Percentiles rank a stretch among this genome's conserved stretches.
Evolutionary conservation across 1,139 yeast species (phyloP).

Genomic region (Suhomyces anneliseae): DNA sequence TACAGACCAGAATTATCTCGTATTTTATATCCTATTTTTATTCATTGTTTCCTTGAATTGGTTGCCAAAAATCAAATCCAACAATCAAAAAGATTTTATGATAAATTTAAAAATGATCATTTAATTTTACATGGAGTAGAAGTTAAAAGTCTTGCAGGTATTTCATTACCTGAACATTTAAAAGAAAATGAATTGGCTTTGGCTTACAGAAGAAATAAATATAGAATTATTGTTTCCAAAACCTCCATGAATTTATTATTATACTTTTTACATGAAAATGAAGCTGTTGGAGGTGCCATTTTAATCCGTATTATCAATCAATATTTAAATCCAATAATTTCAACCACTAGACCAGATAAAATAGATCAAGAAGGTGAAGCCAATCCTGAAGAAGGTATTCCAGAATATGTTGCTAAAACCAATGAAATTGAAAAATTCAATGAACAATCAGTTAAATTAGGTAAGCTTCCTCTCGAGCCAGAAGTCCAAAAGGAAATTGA

Average conservation of each 20-base stretch:
- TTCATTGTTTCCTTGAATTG: slow-evolving; percentile 82
- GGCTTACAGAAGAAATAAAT: slow-evolving; percentile 71
- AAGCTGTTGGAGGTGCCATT: slow-evolving; percentile 88
- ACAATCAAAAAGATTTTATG: slow-evolving; percentile 74
- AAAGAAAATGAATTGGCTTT: slow-evolving; percentile 80
- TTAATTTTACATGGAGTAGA: slow-evolving; percentile 76
- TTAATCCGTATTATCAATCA: slow-evolving; percentile 84
- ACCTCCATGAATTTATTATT: slow-evolving; percentile 82
- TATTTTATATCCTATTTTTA: slow-evolving; percentile 84
- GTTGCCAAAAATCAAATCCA: slow-evolving; percentile 59
- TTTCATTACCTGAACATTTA: slow-evolving; percentile 78
- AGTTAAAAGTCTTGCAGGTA: slow-evolving; percentile 65
- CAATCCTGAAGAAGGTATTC: slow-evolving; percentile 64
- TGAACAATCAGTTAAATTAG: slow-evolving; percentile 73
- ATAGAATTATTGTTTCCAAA: slow-evolving; percentile 73
- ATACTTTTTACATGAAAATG: slow-evolving; percentile 88
- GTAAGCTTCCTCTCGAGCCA: slow-evolving; percentile 81
- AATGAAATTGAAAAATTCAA: slow-evolving; percentile 60
- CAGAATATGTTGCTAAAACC: slow-evolving; percentile 52
- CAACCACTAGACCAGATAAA: slow-evolving; percentile 48
- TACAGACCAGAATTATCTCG: slow-evolving; percentile 87
- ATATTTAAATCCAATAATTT: slow-evolving; percentile 69
- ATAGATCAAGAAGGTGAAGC: slow-evolving; percentile 48
- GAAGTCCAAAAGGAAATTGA: slow-evolving; percentile 84
- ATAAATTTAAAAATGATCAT: slow-evolving; percentile 73